A percentile compares a stretch with the other conserved stretches of the same genome.
Evolutionary conservation across 352 stramenopile genomes (phyloP).

Genomic region (Pythium brachiatum): DNA sequence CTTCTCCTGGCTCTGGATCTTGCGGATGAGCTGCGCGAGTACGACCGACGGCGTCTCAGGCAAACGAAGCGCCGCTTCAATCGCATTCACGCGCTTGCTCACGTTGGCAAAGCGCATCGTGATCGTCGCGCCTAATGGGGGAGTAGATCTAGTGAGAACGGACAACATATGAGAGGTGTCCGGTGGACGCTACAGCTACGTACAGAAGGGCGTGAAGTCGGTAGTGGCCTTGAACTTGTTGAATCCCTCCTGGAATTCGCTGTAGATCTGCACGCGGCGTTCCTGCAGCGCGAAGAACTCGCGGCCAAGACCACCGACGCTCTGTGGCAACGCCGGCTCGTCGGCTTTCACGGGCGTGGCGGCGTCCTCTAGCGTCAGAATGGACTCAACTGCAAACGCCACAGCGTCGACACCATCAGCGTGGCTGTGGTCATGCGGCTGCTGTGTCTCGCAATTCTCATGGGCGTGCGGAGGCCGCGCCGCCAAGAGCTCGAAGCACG

Average conservation of each 20-base stretch:
- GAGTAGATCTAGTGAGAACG: not conserved
- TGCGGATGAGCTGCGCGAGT: constrained; percentile 63
- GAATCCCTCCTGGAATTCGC: constrained; percentile 67
- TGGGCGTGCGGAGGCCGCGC: constrained; percentile 55
- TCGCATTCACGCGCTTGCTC: constrained; percentile 66
- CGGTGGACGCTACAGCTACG: constrained; percentile 4
- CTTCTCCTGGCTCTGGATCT: constrained; percentile 75
- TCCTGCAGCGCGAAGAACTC: constrained; percentile 60
- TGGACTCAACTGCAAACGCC: constrained; percentile 14
- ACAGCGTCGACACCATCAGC: constrained; percentile 17
- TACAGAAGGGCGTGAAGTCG: constrained; percentile 66
- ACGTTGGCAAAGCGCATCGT: constrained; percentile 61
- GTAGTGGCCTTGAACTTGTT: constrained; percentile 59
- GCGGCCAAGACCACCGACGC: constrained; percentile 28
- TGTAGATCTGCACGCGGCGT: constrained; percentile 67
- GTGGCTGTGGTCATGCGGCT: constrained; percentile 16
- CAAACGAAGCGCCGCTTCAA: constrained; percentile 42
- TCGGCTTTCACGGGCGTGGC: not conserved
- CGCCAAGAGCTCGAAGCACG: constrained; percentile 63
- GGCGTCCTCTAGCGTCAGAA: constrained; percentile 2
- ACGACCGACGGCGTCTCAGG: constrained; percentile 29
- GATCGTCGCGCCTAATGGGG: constrained; percentile 44
- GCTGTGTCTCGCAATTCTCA: constrained; percentile 49
- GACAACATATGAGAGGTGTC: not conserved
- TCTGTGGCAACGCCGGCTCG: not conserved